Conservation (phyloP, 2,329 filamentous ascomycete species). For the Pseudofabraea citricarpa region DNA sequence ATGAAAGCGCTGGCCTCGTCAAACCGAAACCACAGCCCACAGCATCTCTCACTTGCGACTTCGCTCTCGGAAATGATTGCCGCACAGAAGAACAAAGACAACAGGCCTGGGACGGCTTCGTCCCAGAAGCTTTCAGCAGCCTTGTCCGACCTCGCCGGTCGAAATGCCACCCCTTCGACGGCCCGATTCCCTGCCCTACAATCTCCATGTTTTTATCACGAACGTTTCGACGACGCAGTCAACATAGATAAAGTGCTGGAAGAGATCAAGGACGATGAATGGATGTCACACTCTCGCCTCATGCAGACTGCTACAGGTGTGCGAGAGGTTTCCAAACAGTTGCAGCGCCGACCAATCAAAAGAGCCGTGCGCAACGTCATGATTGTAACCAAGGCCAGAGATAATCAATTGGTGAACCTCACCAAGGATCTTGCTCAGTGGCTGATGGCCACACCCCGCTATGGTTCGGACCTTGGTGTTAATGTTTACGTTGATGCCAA, state of each 20-base stretch:
- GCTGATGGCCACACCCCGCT: slow-evolving; percentile 83
- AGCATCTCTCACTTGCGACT: slow-evolving; percentile 42
- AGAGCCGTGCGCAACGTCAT: slow-evolving; percentile 90
- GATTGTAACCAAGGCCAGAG: slow-evolving; percentile 97
- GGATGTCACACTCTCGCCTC: slow-evolving; percentile 86
- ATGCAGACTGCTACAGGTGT: slow-evolving; percentile 95
- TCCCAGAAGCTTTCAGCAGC: slow-evolving; percentile 59
- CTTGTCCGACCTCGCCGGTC: slow-evolving; percentile 43
- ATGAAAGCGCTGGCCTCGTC: slow-evolving; percentile 76
- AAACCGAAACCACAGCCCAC: slow-evolving; percentile 54
- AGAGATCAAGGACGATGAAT: slow-evolving; percentile 85
- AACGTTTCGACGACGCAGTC: slow-evolving; percentile 92
- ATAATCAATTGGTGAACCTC: slow-evolving; percentile 85
- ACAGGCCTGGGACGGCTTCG: slow-evolving; percentile 22
- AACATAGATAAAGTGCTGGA: slow-evolving; percentile 93
- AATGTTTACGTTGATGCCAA: slow-evolving; percentile 99
- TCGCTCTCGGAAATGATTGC: slow-evolving; percentile 57
- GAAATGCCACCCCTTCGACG: slow-evolving; percentile 27
- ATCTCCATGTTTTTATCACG: slow-evolving; percentile 96
- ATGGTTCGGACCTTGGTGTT: slow-evolving; percentile 84
- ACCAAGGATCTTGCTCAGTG: slow-evolving; percentile 85
- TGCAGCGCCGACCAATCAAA: slow-evolving; percentile 87
- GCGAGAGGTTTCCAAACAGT: slow-evolving; percentile 89
- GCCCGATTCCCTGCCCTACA: slow-evolving; percentile 64
- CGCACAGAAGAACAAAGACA: slow-evolving; percentile 28